A percentile compares a stretch with the other conserved stretches of the same genome.
Conservation (phyloP, 116 monocot species). For the Papilionanthe hybrid region DNA sequence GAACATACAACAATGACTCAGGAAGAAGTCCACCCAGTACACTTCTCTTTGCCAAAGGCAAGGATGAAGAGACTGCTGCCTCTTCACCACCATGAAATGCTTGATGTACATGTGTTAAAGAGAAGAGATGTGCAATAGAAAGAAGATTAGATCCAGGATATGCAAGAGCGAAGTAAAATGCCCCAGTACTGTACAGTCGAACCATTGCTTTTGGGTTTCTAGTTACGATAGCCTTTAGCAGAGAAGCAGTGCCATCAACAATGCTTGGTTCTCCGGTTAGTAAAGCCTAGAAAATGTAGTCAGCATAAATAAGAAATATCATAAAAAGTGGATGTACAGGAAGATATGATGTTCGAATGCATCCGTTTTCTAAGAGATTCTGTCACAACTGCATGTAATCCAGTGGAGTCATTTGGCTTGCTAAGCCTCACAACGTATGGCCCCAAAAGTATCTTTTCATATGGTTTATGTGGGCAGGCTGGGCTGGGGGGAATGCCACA, state of each 20-base stretch:
- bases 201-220: slow-evolving; percentile 98
- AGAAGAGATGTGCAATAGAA: slow-evolving; percentile 89
- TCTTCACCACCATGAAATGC: slow-evolving; percentile 99
- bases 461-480: neutral
- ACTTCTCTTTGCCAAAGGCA: slow-evolving; percentile 97
- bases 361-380: neutral
- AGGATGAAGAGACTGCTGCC: slow-evolving; percentile 93
- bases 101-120: slow-evolving; percentile 86
- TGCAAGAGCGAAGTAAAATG: slow-evolving; percentile 90
- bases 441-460: neutral
- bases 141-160: slow-evolving; percentile 99
- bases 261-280: slow-evolving; percentile 88
- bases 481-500: neutral
- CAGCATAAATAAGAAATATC: neutral
- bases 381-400: neutral
- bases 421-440: neutral
- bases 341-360: neutral
- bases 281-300: slow-evolving; percentile 52
- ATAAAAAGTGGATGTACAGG: neutral
- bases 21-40: slow-evolving; percentile 98
- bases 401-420: neutral
- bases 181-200: slow-evolving; percentile 89
- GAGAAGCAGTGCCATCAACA: slow-evolving; percentile 82
- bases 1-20: slow-evolving; percentile 91
- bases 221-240: slow-evolving; percentile 91